These are phyloP conservation scores for Diaporthe citrichinensis DNA, from an alignment of 2,329 filamentous ascomycete species.

Conservation along the genomic window DNA sequence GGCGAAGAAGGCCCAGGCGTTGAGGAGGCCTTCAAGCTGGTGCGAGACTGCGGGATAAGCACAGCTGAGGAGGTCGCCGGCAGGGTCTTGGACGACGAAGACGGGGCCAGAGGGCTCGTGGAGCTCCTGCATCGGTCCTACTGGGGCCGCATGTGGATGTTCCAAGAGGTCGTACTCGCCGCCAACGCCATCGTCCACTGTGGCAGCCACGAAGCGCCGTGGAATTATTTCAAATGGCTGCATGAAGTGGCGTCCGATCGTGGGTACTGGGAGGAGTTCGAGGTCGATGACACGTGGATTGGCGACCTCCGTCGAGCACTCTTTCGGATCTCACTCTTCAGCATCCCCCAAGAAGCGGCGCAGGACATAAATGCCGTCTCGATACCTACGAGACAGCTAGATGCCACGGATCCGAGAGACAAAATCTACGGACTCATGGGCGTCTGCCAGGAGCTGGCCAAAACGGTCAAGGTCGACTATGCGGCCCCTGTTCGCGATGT, in stretches of 20 bases:
- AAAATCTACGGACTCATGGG: neutral
- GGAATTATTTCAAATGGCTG: neutral
- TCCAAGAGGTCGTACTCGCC: neutral
- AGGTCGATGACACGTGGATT: neutral
- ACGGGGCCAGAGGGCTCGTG: neutral
- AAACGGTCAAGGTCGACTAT: neutral
- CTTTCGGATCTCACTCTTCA: neutral
- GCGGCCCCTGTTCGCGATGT: neutral
- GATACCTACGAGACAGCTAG: neutral
- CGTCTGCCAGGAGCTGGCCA: neutral
- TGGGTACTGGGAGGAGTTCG: neutral
- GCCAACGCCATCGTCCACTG: neutral
- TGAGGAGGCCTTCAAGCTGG: neutral
- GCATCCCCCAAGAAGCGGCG: neutral
- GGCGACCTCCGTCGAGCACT: neutral
- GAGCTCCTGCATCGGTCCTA: neutral
- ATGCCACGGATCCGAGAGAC: neutral
- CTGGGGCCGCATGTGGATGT: conserved; percentile 12
- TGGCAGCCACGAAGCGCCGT: neutral
- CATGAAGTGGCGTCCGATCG: neutral
- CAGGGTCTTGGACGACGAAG: neutral
- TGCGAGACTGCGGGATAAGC: neutral
- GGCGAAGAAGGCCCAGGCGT: neutral
- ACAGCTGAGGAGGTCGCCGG: neutral
- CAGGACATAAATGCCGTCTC: neutral